These are phyloP conservation scores for Paradendryphiella salina DNA, from an alignment of 2,329 filamentous ascomycete genomes.

Conservation along the genomic window DNA sequence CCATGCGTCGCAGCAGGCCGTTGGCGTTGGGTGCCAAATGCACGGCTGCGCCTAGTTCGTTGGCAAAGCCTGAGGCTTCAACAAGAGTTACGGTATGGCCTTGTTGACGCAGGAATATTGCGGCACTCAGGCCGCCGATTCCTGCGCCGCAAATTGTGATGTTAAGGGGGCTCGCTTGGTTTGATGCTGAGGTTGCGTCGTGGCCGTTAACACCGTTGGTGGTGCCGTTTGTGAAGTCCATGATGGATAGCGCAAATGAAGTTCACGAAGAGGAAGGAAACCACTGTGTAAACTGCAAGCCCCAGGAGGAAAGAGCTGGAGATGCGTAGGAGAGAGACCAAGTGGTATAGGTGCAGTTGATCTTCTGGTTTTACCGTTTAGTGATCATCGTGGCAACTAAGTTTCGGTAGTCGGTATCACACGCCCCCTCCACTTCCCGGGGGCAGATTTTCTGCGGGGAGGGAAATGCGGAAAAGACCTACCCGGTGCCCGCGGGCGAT, in stretches of 20 bases:
- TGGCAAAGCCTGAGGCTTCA: slow-evolving; percentile 57
- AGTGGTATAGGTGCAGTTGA: neutral
- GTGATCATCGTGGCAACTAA: neutral
- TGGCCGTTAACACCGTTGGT: slow-evolving; percentile 2
- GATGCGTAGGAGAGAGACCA: neutral
- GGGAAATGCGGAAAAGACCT: neutral
- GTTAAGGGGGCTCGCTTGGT: slow-evolving; percentile 43
- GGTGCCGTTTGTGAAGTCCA: slow-evolving; percentile 23
- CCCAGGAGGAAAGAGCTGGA: neutral
- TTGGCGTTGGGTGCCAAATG: slow-evolving; percentile 66
- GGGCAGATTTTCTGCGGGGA: neutral
- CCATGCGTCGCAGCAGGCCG: slow-evolving; percentile 56
- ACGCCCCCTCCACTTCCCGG: neutral
- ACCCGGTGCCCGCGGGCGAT: neutral
- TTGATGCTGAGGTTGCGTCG: neutral
- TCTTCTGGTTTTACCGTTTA: neutral
- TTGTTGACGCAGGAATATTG: slow-evolving; percentile 56
- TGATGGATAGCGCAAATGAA: slow-evolving; percentile 1
- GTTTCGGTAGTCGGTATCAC: neutral
- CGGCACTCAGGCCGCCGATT: slow-evolving; percentile 58
- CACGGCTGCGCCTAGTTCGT: slow-evolving; percentile 64
- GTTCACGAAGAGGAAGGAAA: neutral
- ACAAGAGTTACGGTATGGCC: slow-evolving; percentile 35
- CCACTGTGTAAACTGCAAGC: neutral
- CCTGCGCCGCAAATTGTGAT: slow-evolving; percentile 51